Evolutionary conservation across 2,329 filamentous ascomycete genomes (phyloP).

Genomic region (Epichloe sylvatica): DNA sequence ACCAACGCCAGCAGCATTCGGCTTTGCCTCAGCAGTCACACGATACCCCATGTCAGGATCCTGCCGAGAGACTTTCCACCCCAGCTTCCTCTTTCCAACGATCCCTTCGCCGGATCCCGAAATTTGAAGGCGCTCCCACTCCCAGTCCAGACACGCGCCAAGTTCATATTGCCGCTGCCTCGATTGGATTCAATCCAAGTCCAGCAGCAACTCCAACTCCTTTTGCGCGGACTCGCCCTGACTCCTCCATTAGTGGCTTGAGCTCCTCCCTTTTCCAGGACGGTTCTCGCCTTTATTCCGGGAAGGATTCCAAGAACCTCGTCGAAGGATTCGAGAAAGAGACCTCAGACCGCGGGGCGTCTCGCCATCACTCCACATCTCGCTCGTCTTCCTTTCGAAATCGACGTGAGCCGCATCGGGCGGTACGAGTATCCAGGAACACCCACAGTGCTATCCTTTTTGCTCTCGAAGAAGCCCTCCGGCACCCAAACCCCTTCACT

Average conservation of each 20-base stretch:
- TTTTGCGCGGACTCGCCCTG: conserved; percentile 9
- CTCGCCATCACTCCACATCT: conserved; percentile 12
- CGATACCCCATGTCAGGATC: background rate
- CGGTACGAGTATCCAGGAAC: conserved; percentile 59
- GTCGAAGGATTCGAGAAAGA: conserved; percentile 31
- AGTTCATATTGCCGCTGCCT: conserved; percentile 33
- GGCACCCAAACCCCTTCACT: conserved; percentile 70
- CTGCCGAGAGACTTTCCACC: conserved; percentile 26
- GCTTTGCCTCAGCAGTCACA: conserved; percentile 6
- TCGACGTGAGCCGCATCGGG: conserved; percentile 29
- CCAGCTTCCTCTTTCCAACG: conserved; percentile 32
- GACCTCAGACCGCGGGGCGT: conserved; percentile 15
- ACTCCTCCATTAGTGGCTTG: conserved; percentile 24
- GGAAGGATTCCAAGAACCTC: conserved; percentile 34
- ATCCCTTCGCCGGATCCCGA: conserved; percentile 37
- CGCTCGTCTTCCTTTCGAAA: conserved; percentile 19
- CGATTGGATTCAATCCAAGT: conserved; percentile 33
- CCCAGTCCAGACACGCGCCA: conserved; percentile 29
- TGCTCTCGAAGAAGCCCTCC: conserved; percentile 79
- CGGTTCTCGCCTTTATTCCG: conserved; percentile 14
- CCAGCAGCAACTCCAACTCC: conserved; percentile 9
- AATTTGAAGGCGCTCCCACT: conserved; percentile 31
- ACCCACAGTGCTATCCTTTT: conserved; percentile 92
- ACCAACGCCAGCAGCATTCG: conserved; percentile 28
- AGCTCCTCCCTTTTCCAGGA: conserved; percentile 20